Evolutionary conservation across 2,329 filamentous ascomycete genomes (phyloP), one percentile per base, ranked within the genome.

Genomic region (Diaporthe eres): DNA sequence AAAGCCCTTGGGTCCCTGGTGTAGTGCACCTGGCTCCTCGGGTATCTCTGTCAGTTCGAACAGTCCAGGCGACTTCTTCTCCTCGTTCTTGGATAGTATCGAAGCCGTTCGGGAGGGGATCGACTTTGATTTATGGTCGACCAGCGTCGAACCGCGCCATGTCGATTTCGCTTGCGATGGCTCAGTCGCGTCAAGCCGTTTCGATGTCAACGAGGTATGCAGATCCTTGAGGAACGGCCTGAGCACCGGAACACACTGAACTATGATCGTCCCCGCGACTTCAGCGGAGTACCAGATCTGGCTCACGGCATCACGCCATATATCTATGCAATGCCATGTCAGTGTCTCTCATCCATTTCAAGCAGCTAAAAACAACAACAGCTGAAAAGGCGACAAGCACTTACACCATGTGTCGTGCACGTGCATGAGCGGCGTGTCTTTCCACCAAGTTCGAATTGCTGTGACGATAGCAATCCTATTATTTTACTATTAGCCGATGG

Each of bases 241-340:
- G 10, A 90, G 79, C 22, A 90, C 85, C 2, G 88, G 88, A 3
- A 90, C 86, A 76, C 87, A 90, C 78, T 89, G 88, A 5, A 89
- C 88, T 58, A 90, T 89, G 77, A 90, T 88, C 37, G 88, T 90
- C 72, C 88, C 88, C 12, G 87, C 84, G 72, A 89, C 83, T 80
- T 90, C 88, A 22, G 87, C 88, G 0, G 87, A 88, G 80, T 88
- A 86, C 86, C 86, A 87, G 73, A 88, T 82, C 77, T 87, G 86
- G 0, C 85, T 86, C 76, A 86, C 80, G 15, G 83, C 86, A 76
- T 87, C 85, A 65, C 86, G 85, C 84, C 80, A 82, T 82, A 72
- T 39, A 22, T 34, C 65, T 70, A n/a, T 28, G 53, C 28, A 28
- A 57, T 12, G 22, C 44, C 37, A 34, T 28, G 19, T 39, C 55